These are phyloP conservation scores for Aureobasidium subglaciale DNA, from an alignment of 2,329 filamentous ascomycete genomes.

Conservation along the genomic window DNA sequence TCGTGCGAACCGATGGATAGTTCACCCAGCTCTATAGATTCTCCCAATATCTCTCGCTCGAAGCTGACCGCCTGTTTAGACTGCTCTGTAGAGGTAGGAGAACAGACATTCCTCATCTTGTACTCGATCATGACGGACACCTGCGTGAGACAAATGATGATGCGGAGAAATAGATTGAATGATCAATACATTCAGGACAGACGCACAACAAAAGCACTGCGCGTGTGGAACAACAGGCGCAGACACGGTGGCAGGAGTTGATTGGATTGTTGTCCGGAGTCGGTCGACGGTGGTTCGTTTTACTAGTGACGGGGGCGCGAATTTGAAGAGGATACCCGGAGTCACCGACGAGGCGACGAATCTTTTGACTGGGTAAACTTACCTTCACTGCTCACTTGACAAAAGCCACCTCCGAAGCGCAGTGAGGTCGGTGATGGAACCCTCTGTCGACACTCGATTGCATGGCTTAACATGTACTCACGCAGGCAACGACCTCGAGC, in stretches of 20 bases:
- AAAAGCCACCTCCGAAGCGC: no score
- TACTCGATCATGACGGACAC: background rate
- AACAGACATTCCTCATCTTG: background rate
- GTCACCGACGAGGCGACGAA: background rate
- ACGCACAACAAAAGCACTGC: background rate
- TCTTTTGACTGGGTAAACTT: no score
- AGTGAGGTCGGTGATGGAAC: no score
- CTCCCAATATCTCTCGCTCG: background rate
- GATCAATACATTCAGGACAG: background rate
- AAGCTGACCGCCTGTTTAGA: background rate
- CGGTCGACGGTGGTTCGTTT: slow-evolving; percentile 1
- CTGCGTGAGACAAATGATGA: background rate
- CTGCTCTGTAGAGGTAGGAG: background rate
- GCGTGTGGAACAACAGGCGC: background rate
- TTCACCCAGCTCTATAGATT: background rate
- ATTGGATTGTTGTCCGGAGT: background rate
- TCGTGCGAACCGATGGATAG: background rate
- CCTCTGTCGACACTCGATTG: no score
- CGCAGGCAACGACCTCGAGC: no score
- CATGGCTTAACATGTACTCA: no score
- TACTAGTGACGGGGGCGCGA: background rate
- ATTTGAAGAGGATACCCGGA: background rate
- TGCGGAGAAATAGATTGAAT: background rate
- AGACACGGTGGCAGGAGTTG: background rate
- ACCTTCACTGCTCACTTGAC: background rate